Evolutionary conservation across 768 basidiomycete species (phyloP).

Genomic region (Astraeus odoratus): DNA sequence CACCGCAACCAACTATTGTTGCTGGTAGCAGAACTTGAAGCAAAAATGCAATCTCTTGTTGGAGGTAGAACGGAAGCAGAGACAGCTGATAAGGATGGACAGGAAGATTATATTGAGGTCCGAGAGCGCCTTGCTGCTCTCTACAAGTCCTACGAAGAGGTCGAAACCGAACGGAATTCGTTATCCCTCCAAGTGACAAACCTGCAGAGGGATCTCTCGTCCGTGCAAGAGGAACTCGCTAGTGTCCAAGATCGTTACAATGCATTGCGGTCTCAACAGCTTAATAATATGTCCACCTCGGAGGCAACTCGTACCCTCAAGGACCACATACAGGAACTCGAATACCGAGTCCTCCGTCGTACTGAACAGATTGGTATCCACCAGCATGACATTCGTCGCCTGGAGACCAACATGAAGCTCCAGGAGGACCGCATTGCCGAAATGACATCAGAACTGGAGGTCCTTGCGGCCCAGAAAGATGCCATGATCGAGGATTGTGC

Average conservation of each 20-base stretch:
- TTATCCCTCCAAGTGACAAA: conserved; percentile 59
- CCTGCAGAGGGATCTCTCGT: conserved; percentile 49
- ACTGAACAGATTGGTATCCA: conserved; percentile 73
- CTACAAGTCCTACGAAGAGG: conserved; percentile 41
- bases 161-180: conserved; percentile 62
- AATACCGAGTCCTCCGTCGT: conserved; percentile 53
- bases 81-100: conserved; percentile 30
- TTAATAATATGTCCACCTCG: conserved; percentile 52
- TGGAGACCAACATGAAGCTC: conserved; percentile 67
- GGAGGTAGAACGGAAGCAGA: conserved; percentile 28
- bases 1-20: conserved; percentile 16
- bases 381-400: conserved; percentile 69
- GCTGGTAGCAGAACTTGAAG: conserved; percentile 31
- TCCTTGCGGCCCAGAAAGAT: conserved; percentile 57
- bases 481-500: conserved; percentile 85
- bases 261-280: conserved; percentile 57
- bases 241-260: conserved; percentile 57
- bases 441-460: conserved; percentile 64
- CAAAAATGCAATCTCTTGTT: conserved; percentile 25
- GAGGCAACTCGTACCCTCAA: conserved; percentile 51
- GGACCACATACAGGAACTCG: conserved; percentile 62
- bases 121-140: conserved; percentile 40
- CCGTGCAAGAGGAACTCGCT: conserved; percentile 45
- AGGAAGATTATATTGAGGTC: conserved; percentile 20
- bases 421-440: conserved; percentile 71